Evolutionary conservation across 1,139 yeast species (phyloP), one percentile per base, ranked within the genome.

Genomic region (Blastobotrys raffinosifermentans): DNA sequence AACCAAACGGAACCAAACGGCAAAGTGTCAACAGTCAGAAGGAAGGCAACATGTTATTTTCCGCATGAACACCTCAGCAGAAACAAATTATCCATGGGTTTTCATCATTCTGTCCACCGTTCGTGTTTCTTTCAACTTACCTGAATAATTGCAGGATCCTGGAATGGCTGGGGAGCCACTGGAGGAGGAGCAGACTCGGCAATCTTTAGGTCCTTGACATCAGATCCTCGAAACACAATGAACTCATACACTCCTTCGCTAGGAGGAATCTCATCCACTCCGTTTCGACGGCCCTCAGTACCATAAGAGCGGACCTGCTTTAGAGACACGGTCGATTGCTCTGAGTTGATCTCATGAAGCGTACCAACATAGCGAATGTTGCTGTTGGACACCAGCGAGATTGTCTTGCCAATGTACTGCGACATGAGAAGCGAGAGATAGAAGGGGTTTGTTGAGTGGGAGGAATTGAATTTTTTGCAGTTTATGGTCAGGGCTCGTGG

Each of bases 301-400:
- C 98, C 98, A 52, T 80, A 81, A 37, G 89, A 79, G 46, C 89
- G 75, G 34, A 91, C 98, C 36, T 80, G 72, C 39, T 75, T 74
- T 53, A 91, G 72, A 11, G 97, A 82, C 37, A 91, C 94, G 1
- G 96, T 87, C 46, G 96, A 86, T 48, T 84, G 85, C 43, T 83
- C 89, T 14, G 95, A 93, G 60, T 87, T 87, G 55, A 93, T 85
- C 47, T 77, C 81, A 48, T 86, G 89, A 55, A 91, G 72, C 18
- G 77, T 66, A 29, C 99, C 99, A 39, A 87, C 93, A 58, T 87
- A 89, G 49, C 87, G 71, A 50, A 86, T 83, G 35, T 91, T 94
- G 52, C 87, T 83, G 54, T 80, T 81, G 45, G 96, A 84, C 51
- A 87, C 77, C 61, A 91, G 72, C 26, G 96, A 81, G 53, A 91